These are phyloP conservation scores for Amphichorda felina DNA, from an alignment of 2,329 filamentous ascomycete species.

Conservation along the genomic window DNA sequence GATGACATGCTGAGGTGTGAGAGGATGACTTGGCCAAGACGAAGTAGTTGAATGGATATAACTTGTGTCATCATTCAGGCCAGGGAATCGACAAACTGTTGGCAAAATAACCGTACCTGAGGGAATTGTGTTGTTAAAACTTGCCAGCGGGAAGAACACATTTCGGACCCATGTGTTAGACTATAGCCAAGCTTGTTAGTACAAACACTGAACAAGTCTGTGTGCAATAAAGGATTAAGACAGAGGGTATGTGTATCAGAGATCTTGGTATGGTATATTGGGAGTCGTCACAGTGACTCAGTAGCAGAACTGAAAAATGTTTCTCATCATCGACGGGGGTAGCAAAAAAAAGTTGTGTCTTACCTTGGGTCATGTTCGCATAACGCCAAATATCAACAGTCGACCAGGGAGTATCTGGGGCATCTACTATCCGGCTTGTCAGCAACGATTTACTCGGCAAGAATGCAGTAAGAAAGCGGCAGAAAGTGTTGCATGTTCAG, in stretches of 20 bases:
- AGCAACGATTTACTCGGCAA: neutral
- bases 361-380: no score
- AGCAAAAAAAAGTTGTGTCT: conserved; percentile 4
- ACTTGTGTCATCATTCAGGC: conserved; percentile 34
- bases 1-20: conserved; percentile 47
- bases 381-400: no score
- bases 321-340: conserved; percentile 49
- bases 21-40: conserved; percentile 59
- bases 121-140: no score
- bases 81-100: neutral
- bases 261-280: conserved; percentile 49
- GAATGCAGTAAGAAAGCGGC: neutral
- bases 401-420: no score
- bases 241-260: conserved; percentile 29
- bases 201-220: neutral
- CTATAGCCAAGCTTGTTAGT: neutral
- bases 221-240: neutral
- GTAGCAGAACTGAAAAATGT: conserved; percentile 63
- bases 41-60: conserved; percentile 67
- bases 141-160: no score
- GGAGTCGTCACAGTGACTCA: conserved; percentile 55
- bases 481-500: no score
- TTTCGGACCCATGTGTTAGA: no score
- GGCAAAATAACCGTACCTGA: no score
- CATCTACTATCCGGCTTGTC: neutral